Base-by-base conservation (phyloP, 1,284 basidiomycete genomes). In the Nidula niveotomentosa region DNA sequence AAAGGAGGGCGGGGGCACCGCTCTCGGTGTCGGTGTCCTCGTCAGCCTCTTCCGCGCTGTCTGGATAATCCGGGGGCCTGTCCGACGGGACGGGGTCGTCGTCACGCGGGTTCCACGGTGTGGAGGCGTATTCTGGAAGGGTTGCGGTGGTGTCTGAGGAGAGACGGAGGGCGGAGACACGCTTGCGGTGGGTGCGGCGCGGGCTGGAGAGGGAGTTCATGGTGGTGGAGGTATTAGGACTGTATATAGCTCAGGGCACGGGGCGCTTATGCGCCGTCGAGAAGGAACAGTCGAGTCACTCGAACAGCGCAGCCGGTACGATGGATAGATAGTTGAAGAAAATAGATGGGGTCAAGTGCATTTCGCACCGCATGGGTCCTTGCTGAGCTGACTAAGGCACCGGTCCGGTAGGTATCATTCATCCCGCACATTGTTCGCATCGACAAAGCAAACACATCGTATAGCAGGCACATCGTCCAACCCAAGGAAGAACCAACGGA, bases 1-100 rank as follows among this genome's bases (percentile, higher is more conserved):
- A 2, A 23, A 23, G 4, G 63, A 56, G 18, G 56, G 61, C 36
- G 53, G 53, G 35, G 64, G 71, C 48, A 57, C 65, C 66, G 60
- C 57, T 53, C 55, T 75, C 66, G 36, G 77, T 72, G 62, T 83
- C 80, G 2, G 83, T 82, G 64, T 91, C 88, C 49, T 81, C 83
- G 76, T 91, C 88, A 15, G 79, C 86, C 63, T 90, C 88, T 65
- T 90, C 85, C 58, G 86, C 84, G 56, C 86, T 86, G 62, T 88
- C 85, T 50, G 86, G 79, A 62, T 91, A 91, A 65, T 89, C 85
- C 37, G 89, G 88, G 3, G 89, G 89, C 47, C 72, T 77, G 65
- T 90, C 86, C 30, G 74, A 76, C 7, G 73, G 70, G 8, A 59
- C 63, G 48, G 76, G 70, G 17, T 74, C 72, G 43, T 63, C 53